Base-by-base conservation (phyloP, 2,329 filamentous ascomycete species). In the Xylariales sp. region DNA sequence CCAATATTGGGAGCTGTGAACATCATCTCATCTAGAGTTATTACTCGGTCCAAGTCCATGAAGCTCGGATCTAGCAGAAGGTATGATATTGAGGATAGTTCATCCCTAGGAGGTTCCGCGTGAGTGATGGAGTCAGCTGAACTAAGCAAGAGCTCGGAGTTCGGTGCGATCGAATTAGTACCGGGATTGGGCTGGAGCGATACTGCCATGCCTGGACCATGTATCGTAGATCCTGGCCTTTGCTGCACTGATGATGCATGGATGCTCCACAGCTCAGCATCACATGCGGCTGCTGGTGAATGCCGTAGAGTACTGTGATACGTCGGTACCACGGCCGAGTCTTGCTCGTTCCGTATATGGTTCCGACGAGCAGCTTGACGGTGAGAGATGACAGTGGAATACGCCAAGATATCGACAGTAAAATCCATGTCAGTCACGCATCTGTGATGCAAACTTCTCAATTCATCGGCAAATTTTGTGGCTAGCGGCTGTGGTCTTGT, bases 11-110 rank as follows among this genome's bases (percentile, higher is more conserved):
- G n/a, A n/a, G 34, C 38, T 14, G 38, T 23, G 16, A 40, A 61
- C 40, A 60, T 54, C 44, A 43, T 44, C 13, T 62, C 59, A 16
- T 61, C 55, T n/a, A 60, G 59, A 12, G 54, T 60, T 3, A 62
- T 62, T 0, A 62, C 45, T 1, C 59, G 40, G 10, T 62, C 60
- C 32, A 51, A 43, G 20, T 51, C 45, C 18, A 52, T 20, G 24
- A 52, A 53, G 21, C 45, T 37, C 29, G 46, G 43, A 15, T 49
- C 48, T 15, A 53, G 31, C 10, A 52, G 36, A 11, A 52, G 32
- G 5, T 50, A 55, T 1, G 54, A 59, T 3, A 63, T 63, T 0
- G 46, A 43, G 5, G 46, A 44, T n/a, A n/a, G n/a, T n/a, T n/a
- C n/a, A n/a, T n/a, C n/a, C n/a, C n/a, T n/a, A n/a, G n/a, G n/a